Percentiles rank a stretch among this genome's conserved stretches.
Evolutionary conservation across 208 protist genomes (phyloP).

Genomic region (Leishmania gerbilli): DNA sequence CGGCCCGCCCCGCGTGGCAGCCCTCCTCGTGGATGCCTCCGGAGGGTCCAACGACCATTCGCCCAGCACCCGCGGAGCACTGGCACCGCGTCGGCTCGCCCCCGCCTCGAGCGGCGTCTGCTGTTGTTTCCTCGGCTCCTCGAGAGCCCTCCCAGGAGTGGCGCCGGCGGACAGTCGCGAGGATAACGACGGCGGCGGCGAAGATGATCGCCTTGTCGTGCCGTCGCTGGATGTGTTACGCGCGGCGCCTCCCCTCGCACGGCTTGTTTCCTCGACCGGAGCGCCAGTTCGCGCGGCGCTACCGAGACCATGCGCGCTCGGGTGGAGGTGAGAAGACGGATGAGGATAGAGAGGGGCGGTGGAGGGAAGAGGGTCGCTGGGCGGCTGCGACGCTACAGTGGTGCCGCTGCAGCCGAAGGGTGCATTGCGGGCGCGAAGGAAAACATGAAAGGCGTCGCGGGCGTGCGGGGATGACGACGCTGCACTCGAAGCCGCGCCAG

Average conservation of each 20-base stretch:
- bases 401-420: constrained; percentile 11
- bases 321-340: neutral
- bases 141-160: neutral
- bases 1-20: neutral
- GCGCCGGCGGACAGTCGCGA: neutral
- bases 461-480: neutral
- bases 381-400: neutral
- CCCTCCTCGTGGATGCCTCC: neutral
- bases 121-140: neutral
- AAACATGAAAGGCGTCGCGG: constrained; percentile 16
- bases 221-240: neutral
- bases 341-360: neutral
- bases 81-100: neutral
- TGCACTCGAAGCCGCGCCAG: neutral
- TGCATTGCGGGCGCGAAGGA: constrained; percentile 20
- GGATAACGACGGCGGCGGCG: neutral
- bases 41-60: constrained; percentile 9
- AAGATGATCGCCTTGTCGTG: neutral
- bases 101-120: neutral
- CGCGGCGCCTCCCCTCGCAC: neutral
- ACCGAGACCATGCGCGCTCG: neutral
- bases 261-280: neutral
- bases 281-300: neutral
- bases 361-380: neutral
- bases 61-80: neutral